Evolutionary conservation across 2,329 filamentous ascomycete genomes (phyloP).

Genomic region (Bipolaris victoriae): DNA sequence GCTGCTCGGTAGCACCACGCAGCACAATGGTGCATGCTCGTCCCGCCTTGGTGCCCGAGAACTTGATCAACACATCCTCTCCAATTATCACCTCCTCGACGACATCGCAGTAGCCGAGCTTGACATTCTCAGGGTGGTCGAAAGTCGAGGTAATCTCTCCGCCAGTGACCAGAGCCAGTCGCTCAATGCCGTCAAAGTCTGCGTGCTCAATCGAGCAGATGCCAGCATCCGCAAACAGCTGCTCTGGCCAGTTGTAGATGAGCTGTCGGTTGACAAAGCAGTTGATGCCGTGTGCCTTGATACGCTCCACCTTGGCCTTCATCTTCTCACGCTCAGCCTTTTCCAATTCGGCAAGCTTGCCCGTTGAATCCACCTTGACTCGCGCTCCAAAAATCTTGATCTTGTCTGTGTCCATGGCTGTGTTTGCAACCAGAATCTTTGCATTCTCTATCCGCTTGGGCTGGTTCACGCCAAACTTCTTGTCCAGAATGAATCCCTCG

Average conservation of each 20-base stretch:
- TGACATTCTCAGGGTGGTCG: constrained; percentile 95
- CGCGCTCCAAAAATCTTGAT: constrained; percentile 99
- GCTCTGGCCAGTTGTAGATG: constrained; percentile 99
- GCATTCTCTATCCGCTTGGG: constrained; percentile 97
- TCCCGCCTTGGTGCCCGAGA: constrained; percentile 92
- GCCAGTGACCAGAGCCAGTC: constrained; percentile 90
- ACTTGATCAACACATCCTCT: constrained; percentile 96
- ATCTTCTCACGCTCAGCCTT: constrained; percentile 99
- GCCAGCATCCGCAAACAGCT: constrained; percentile 95
- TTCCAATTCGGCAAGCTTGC: constrained; percentile 96
- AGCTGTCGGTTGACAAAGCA: constrained; percentile 99
- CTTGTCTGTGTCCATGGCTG: constrained; percentile 99
- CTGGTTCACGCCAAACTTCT: constrained; percentile 98
- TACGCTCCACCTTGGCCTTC: constrained; percentile 98
- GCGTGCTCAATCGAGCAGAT: constrained; percentile 99
- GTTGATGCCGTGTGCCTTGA: constrained; percentile 98
- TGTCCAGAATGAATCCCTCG: constrained; percentile 97
- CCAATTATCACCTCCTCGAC: constrained; percentile 99
- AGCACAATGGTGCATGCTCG: constrained; percentile 96
- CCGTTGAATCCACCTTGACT: constrained; percentile 94
- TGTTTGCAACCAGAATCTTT: constrained; percentile 97
- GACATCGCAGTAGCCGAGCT: constrained; percentile 90
- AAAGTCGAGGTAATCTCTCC: constrained; percentile 98
- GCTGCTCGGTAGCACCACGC: constrained; percentile 93
- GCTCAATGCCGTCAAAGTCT: constrained; percentile 97